Conservation (phyloP, 345 rosid species). For the Corymbia maculata region DNA sequence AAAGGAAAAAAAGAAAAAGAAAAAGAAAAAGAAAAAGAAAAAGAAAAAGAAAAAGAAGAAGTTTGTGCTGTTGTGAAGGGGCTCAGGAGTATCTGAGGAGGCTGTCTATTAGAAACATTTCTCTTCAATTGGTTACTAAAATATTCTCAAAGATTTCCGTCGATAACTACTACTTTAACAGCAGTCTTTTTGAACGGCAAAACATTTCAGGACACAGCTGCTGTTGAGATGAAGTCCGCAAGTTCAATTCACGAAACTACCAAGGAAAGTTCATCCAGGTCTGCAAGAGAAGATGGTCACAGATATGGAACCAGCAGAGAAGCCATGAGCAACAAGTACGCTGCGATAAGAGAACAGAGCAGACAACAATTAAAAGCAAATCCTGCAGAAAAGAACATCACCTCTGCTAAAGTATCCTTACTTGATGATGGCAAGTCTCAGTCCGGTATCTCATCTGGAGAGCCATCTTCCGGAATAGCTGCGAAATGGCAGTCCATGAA, state of each 20-base stretch:
- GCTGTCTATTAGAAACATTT: not conserved
- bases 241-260: conserved; percentile 18
- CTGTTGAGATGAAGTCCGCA: conserved; percentile 63
- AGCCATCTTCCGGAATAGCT: conserved; percentile 45
- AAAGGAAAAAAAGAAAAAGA: too few species aligned
- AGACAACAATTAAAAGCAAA: conserved; percentile 35
- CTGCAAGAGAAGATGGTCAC: conserved; percentile 46
- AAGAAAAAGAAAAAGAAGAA: not conserved
- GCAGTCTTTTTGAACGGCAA: not conserved
- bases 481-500: conserved; percentile 86
- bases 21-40: not conserved
- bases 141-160: not conserved
- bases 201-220: conserved; percentile 43
- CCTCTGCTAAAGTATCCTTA: conserved; percentile 75
- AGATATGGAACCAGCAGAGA: conserved; percentile 63
- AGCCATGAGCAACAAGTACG: conserved; percentile 79
- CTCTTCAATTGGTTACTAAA: not conserved
- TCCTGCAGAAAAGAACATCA: conserved; percentile 43
- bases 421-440: conserved; percentile 36
- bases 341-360: conserved; percentile 73
- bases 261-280: conserved; percentile 34
- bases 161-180: not conserved
- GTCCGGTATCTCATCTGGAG: conserved; percentile 15
- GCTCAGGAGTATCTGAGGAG: not conserved
- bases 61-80: not conserved